phyloP scores from a whole-genome alignment of 441 rosid species.

The Hura crepitans region DNA sequence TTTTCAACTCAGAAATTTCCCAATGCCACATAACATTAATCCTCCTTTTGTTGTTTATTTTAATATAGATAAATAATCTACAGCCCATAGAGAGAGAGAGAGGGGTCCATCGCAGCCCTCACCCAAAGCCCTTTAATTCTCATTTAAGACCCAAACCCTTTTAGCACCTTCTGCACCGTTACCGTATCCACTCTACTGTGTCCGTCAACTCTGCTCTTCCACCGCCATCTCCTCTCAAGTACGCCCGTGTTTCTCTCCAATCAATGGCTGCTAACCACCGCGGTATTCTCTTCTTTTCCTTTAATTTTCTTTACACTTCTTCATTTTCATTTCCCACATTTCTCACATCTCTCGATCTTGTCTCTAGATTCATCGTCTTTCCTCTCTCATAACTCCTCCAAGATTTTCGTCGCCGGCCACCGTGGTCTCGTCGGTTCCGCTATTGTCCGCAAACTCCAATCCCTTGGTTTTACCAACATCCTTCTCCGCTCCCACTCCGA shows the following conservation, averaged over 20 bases:
- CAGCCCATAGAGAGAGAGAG: too few relatives aligned
- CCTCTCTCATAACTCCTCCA: slow-evolving; percentile 56
- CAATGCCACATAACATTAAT: too few relatives aligned
- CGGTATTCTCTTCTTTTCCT: slow-evolving; percentile 7
- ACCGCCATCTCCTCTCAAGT: not conserved
- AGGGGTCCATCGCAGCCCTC: not conserved
- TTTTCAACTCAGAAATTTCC: too few relatives aligned
- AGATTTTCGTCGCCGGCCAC: slow-evolving; percentile 85
- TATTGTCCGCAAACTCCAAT: slow-evolving; percentile 58
- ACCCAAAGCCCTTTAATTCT: not conserved
- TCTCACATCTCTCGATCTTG: slow-evolving; percentile 12
- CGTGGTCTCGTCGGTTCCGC: slow-evolving; percentile 86
- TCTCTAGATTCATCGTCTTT: slow-evolving; percentile 33
- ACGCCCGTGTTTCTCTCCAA: not conserved
- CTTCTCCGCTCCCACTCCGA: slow-evolving; percentile 59
- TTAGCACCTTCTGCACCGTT: not conserved
- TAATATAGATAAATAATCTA: too few relatives aligned
- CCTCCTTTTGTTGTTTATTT: too few relatives aligned
- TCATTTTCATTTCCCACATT: not conserved
- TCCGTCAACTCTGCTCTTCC: not conserved
- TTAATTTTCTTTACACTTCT: not conserved
- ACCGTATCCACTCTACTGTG: not conserved
- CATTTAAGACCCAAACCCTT: not conserved
- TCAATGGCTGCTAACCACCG: slow-evolving; percentile 12
- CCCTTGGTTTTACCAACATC: slow-evolving; percentile 56